These are phyloP conservation scores for Gossypium gossypioides DNA, from an alignment of 441 rosid species.

Conservation along the genomic window DNA sequence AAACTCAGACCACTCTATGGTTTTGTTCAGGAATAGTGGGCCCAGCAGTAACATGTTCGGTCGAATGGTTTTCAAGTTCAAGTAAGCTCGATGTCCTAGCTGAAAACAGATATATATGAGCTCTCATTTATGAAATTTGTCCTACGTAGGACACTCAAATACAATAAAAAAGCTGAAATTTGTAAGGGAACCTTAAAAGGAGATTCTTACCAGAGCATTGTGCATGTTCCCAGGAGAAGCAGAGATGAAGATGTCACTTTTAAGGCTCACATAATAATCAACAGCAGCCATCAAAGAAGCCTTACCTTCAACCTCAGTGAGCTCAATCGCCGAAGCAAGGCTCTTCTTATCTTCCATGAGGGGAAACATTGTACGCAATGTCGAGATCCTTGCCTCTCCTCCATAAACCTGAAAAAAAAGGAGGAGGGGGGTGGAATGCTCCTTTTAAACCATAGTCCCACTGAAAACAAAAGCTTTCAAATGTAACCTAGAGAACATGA, in stretches of 20 bases:
- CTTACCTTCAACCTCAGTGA: slow-evolving; percentile 40
- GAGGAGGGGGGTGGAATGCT: not conserved
- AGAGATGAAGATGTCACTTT: slow-evolving; percentile 59
- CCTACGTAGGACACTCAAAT: not conserved
- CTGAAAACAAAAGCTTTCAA: not conserved
- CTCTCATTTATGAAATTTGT: not conserved
- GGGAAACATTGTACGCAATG: slow-evolving; percentile 48
- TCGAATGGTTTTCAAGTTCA: slow-evolving; percentile 57
- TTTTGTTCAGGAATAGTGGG: slow-evolving; percentile 46
- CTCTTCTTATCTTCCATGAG: slow-evolving; percentile 64
- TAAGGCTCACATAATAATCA: slow-evolving; percentile 58
- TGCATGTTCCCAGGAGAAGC: slow-evolving; percentile 80
- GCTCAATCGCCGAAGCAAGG: slow-evolving; percentile 40
- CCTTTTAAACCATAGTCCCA: not conserved
- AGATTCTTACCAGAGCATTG: slow-evolving; percentile 40
- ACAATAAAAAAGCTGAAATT: not conserved
- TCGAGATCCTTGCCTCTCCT: slow-evolving; percentile 55
- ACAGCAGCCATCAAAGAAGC: slow-evolving; percentile 59
- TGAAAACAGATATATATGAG: slow-evolving; percentile 8
- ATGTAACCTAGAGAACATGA: not conserved
- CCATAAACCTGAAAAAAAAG: slow-evolving; percentile 44
- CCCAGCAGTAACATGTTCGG: slow-evolving; percentile 59
- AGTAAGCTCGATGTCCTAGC: slow-evolving; percentile 50
- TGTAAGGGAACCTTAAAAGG: not conserved
- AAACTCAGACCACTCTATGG: slow-evolving; percentile 51